Conservation (phyloP, 495 filamentous ascomycete genomes). For the Schizothecium vesticola region DNA sequence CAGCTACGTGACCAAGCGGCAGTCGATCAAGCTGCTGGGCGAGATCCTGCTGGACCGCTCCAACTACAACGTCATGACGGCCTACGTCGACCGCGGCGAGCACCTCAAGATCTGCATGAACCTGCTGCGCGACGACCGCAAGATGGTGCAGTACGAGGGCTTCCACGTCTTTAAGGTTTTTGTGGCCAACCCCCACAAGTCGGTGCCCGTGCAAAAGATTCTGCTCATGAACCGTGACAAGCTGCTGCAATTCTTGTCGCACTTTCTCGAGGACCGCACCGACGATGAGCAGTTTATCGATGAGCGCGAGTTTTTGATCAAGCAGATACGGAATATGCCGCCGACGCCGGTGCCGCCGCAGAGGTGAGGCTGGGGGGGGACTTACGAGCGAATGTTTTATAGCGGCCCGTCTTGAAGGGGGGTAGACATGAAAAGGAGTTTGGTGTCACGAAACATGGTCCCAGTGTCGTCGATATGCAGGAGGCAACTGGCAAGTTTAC, state of each 20-base stretch:
- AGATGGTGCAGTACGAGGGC: conserved; percentile 98
- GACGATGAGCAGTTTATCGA: conserved; percentile 99
- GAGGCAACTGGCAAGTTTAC: neutral
- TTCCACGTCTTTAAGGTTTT: conserved; percentile 99
- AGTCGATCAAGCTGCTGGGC: conserved; percentile 94
- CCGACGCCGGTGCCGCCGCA: conserved; percentile 56
- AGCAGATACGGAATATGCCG: conserved; percentile 81
- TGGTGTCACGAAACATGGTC: neutral
- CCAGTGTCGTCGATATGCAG: neutral
- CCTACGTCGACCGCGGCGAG: conserved; percentile 90
- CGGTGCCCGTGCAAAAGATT: conserved; percentile 86
- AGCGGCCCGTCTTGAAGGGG: neutral
- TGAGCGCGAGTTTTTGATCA: conserved; percentile 92
- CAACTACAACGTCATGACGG: conserved; percentile 97
- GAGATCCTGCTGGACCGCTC: conserved; percentile 91
- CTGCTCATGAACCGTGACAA: conserved; percentile 92
- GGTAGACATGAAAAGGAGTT: neutral
- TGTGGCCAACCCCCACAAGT: conserved; percentile 96
- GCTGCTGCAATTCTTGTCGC: conserved; percentile 78
- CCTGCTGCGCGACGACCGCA: conserved; percentile 83
- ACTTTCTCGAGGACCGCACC: conserved; percentile 89
- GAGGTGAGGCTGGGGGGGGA: conserved; percentile 13
- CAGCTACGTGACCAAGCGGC: conserved; percentile 96
- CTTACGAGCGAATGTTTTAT: neutral
- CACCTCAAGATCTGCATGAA: conserved; percentile 99